These are phyloP conservation scores for Yamadazyma tumulicola DNA, from an alignment of 805 yeast species.

Conservation along the genomic window DNA sequence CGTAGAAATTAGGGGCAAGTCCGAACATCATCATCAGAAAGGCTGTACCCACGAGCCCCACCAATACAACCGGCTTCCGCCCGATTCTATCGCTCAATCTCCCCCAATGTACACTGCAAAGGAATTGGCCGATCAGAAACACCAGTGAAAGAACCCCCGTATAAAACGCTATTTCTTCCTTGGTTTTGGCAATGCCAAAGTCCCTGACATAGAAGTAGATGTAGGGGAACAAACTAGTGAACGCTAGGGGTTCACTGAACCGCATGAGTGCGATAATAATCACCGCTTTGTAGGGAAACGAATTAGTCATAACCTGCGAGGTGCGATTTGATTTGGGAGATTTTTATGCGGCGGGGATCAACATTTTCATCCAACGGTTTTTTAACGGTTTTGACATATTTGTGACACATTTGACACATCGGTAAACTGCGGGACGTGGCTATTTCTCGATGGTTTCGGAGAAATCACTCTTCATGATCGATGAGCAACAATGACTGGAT, in stretches of 20 bases:
- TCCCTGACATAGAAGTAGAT: slow-evolving; percentile 5
- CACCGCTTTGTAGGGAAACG: slow-evolving; percentile 54
- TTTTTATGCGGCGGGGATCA: too few relatives aligned
- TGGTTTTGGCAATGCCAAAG: slow-evolving; percentile 4
- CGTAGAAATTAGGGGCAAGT: slow-evolving; percentile 23
- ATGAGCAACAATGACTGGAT: slow-evolving; percentile 15
- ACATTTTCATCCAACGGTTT: too few relatives aligned
- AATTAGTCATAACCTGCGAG: too few relatives aligned
- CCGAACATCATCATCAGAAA: slow-evolving; percentile 26
- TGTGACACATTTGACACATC: too few relatives aligned
- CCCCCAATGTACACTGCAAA: not conserved
- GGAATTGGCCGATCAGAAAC: not conserved
- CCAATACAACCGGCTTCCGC: slow-evolving; percentile 25
- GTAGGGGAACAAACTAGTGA: slow-evolving; percentile 7
- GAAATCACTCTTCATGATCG: slow-evolving; percentile 5
- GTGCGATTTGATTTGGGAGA: too few relatives aligned
- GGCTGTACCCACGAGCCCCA: slow-evolving; percentile 24
- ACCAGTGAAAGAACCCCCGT: slow-evolving; percentile 2
- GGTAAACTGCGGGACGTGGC: too few relatives aligned
- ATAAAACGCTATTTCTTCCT: slow-evolving; percentile 2
- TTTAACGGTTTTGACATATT: too few relatives aligned
- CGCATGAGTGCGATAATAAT: slow-evolving; percentile 37
- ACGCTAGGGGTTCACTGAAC: slow-evolving; percentile 47
- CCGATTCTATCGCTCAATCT: slow-evolving; percentile 30
- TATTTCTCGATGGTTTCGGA: too few relatives aligned